These are phyloP conservation scores for Cylindrotheca fusiformis DNA, from an alignment of 108 stramenopile genomes.

Conservation along the genomic window DNA sequence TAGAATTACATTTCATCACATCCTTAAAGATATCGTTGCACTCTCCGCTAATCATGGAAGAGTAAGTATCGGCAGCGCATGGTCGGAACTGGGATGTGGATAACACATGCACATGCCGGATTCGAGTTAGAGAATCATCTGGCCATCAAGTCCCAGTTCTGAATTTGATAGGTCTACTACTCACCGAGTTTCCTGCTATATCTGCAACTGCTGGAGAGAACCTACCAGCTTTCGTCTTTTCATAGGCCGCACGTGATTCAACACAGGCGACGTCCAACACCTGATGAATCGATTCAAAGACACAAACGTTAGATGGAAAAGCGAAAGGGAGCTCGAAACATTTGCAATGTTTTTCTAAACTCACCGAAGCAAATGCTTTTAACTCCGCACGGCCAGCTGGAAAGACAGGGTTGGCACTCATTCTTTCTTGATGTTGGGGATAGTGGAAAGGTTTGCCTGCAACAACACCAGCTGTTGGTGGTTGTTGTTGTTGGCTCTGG, in stretches of 20 bases:
- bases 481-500: too few relatives aligned
- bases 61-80: conserved; percentile 22
- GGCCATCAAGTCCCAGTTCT: too few relatives aligned
- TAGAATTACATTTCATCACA: conserved; percentile 21
- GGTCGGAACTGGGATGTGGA: conserved; percentile 27
- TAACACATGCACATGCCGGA: neutral
- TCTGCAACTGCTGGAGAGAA: conserved; percentile 26
- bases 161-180: too few relatives aligned
- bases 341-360: conserved; percentile 6
- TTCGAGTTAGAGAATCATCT: too few relatives aligned
- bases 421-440: too few relatives aligned
- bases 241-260: conserved; percentile 25
- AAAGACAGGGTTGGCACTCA: conserved; percentile 36
- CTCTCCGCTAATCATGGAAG: conserved; percentile 16
- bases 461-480: too few relatives aligned
- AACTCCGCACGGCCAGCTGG: conserved; percentile 34
- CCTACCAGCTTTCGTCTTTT: conserved; percentile 25
- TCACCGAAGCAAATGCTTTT: conserved; percentile 34
- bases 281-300: neutral
- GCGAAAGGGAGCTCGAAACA: neutral
- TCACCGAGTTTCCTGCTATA: conserved; percentile 29
- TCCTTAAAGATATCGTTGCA: conserved; percentile 24
- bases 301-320: conserved; percentile 1
- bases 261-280: conserved; percentile 34
- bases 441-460: too few relatives aligned